phyloP scores from a whole-genome alignment of 2,329 filamentous ascomycete genomes.

The Beauveria pseudobassiana region DNA sequence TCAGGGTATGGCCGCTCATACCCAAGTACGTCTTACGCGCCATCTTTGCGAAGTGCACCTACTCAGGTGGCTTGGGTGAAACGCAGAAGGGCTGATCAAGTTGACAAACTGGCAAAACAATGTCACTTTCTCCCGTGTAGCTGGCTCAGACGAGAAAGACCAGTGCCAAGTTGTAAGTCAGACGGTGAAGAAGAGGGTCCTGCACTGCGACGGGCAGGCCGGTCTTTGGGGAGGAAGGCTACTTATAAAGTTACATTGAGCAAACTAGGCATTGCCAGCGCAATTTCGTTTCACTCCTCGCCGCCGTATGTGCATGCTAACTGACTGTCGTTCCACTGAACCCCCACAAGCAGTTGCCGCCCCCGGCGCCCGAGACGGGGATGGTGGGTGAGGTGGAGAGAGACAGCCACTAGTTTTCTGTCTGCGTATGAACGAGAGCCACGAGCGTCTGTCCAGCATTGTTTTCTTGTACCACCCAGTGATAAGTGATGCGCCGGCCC shows the following conservation, averaged over 20 bases:
- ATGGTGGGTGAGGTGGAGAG: slow-evolving; percentile 7
- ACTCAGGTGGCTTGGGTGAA: not conserved
- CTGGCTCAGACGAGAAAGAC: not conserved
- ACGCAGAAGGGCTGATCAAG: not conserved
- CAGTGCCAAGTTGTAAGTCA: not conserved
- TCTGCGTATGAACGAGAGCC: not conserved
- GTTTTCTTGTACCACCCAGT: not conserved
- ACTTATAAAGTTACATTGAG: slow-evolving; percentile 12
- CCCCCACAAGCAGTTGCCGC: slow-evolving; percentile 3
- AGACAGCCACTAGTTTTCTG: not conserved
- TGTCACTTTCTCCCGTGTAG: not conserved
- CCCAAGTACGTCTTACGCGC: slow-evolving; percentile 49
- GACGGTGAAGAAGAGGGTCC: not conserved
- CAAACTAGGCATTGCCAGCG: not conserved
- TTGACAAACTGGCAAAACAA: not conserved
- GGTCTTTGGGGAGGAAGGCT: not conserved
- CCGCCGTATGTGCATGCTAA: not conserved
- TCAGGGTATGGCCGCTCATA: slow-evolving; percentile 56
- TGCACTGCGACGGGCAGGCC: not conserved
- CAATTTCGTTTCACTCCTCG: no score
- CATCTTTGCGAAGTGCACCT: slow-evolving; percentile 12
- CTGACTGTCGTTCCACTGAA: not conserved
- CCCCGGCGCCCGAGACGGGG: slow-evolving; percentile 1
- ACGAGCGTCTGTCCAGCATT: not conserved
- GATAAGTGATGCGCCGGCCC: not conserved